Base-by-base conservation (phyloP, 2,329 filamentous ascomycete genomes). In the Fusarium vanettenii region DNA sequence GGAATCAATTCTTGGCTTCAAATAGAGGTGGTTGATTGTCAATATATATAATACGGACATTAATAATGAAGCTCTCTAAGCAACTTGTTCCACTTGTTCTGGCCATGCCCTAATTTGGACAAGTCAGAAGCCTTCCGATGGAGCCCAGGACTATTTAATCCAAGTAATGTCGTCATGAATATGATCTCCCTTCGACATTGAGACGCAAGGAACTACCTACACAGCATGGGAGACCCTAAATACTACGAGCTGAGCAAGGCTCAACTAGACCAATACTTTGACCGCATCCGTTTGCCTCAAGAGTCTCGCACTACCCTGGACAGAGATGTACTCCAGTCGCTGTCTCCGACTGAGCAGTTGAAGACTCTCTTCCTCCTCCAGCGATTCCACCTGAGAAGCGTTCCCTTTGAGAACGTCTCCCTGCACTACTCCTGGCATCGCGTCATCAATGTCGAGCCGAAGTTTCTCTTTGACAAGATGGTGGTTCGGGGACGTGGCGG, bases 321-420 rank as follows among this genome's bases (percentile, higher is more conserved):
- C 22, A 39, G 20, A 39, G 31, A 33, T 22, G 50, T 45, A 7
- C 33, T 67, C 31, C 35, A 70, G 25, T 33, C 43, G 10, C 48
- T 67, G 13, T 25, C 50, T 29, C 73, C 79, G 4, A 50, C 60
- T 2, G 72, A 79, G 48, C 75, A 76, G 13, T 74, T 85, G 18
- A 68, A 75, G 6, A 73, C 79, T 29, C 81, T 86, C 25, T 72
- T 74, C 7, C 70, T 77, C 22, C 78, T 86, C 11, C 76, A 82
- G 62, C 71, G 73, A 22, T 80, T 82, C 57, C 88, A 90, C 62
- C 84, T 89, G 55, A 83, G 85, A 0, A 81, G 81, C 29, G 84
- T 90, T 6, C 88, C 89, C 0, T 91, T 90, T 61, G 89, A 91
- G 71, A 89, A 86, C 67, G 77, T 90, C 4, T 81, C 84, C 7